A percentile compares a stretch with the other conserved stretches of the same genome.
phyloP scores from a whole-genome alignment of 768 basidiomycete genomes.

The Kwoniella dendrophila region DNA sequence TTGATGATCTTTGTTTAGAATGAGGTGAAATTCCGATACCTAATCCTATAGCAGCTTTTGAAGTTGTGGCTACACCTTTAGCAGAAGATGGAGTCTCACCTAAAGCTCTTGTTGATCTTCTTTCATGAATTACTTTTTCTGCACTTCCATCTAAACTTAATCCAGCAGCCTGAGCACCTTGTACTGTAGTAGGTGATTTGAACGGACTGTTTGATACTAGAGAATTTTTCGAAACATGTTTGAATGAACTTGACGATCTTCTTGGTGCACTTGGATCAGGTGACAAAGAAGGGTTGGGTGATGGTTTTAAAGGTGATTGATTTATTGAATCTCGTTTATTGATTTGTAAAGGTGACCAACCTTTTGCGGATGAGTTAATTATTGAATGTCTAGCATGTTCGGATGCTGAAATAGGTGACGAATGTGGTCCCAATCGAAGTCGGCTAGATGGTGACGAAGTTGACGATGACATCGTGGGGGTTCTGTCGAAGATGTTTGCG shows the following conservation, averaged over 20 bases:
- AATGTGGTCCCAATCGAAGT: constrained; percentile 23
- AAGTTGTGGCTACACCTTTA: constrained; percentile 35
- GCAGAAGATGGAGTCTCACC: constrained; percentile 39
- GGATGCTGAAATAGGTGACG: constrained; percentile 21
- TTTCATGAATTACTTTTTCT: constrained; percentile 43
- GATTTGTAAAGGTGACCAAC: constrained; percentile 55
- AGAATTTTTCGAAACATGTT: constrained; percentile 55
- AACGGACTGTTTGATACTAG: constrained; percentile 56
- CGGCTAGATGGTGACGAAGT: constrained; percentile 29
- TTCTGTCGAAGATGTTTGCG: neutral
- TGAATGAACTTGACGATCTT: constrained; percentile 55
- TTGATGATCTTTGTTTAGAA: too few relatives aligned
- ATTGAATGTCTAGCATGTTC: constrained; percentile 47
- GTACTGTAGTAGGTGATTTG: constrained; percentile 45
- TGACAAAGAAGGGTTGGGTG: constrained; percentile 35
- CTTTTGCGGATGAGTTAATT: constrained; percentile 54
- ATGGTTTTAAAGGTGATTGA: constrained; percentile 38
- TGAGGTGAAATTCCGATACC: constrained; percentile 41
- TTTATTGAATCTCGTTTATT: constrained; percentile 48
- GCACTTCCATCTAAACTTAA: constrained; percentile 20
- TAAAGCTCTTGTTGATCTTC: constrained; percentile 14
- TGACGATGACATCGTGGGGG: constrained; percentile 21
- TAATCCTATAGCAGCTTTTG: constrained; percentile 45
- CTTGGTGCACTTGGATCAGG: constrained; percentile 37
- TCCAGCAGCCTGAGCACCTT: constrained; percentile 42